Evolutionary conservation across 441 rosid species (phyloP).

Genomic region (Bruguiera hainesii): DNA sequence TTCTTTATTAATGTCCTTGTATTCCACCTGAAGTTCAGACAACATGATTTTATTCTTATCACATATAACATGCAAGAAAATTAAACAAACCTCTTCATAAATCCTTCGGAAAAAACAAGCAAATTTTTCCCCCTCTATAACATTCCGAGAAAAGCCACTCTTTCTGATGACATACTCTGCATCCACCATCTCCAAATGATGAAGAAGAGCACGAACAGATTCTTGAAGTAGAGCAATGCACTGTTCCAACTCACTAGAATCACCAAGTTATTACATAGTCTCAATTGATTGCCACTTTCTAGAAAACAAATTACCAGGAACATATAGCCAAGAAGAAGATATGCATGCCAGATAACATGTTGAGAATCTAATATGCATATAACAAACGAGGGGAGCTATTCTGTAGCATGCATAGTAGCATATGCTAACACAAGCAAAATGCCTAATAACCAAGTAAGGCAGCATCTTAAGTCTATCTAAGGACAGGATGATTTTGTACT

Average conservation of each 20-base stretch:
- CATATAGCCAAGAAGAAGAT: background rate
- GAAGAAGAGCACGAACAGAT: constrained; percentile 63
- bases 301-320: constrained; percentile 1
- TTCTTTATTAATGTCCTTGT: background rate
- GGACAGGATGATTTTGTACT: background rate
- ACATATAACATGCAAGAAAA: constrained; percentile 11
- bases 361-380: constrained; percentile 3
- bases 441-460: background rate
- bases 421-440: background rate
- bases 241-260: constrained; percentile 60
- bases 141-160: constrained; percentile 47
- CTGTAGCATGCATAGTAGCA: background rate
- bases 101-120: constrained; percentile 85
- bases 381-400: background rate
- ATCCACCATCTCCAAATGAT: constrained; percentile 65
- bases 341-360: constrained; percentile 6
- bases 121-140: constrained; percentile 65
- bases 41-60: background rate
- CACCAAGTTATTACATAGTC: constrained; percentile 15
- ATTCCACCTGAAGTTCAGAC: background rate
- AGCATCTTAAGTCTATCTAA: background rate
- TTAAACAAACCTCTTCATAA: constrained; percentile 77
- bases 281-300: background rate
- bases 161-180: constrained; percentile 28
- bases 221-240: constrained; percentile 74